Evolutionary conservation across 495 filamentous ascomycete genomes (phyloP), one percentile per base, ranked within the genome.

Genomic region (Friedmanniomyces simplex): DNA sequence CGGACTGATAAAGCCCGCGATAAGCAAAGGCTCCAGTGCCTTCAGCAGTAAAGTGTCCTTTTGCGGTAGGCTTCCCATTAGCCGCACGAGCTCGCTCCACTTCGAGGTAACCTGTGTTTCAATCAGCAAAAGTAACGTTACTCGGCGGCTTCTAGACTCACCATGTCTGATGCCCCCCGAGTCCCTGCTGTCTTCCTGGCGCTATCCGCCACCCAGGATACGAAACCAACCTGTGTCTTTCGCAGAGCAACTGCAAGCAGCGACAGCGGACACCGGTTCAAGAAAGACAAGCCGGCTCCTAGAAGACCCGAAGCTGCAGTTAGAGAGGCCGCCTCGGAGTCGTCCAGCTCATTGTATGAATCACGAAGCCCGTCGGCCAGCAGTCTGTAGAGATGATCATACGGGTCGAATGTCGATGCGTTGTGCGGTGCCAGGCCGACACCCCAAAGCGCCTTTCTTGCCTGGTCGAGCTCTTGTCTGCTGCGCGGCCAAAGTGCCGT

Each of bases 121-220:
- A 12, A 20, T 52, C 14, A 43, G 39, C 18, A 43, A 16, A 43
- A 4, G 28, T 32, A 4, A 10, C 28, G 39, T 43, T 20, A 16
- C 13, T 43, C 14, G 5, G 39, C 18, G 18, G 18, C 39, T 6
- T 6, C 4, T 43, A 12, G 46, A 61, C 58, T 52, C 49, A 61
- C 58, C 21, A 32, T 12, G 8, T 41, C 48, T 5, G 20, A 16
- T 21, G 37, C 7, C 6, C 1, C 20, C 8, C 8, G 25, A 45
- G 18, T 42, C 3, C 6, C n/a, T n/a, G 3, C 54, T 3, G 59
- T 62, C 21, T 36, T 52, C 24, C 47, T 64, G 14, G 70, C 71
- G 0, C 61, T 45, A 60, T 89, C 86, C 52, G 73, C 70, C 32
- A 89, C 67, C 84, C 85, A 89, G 6, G 72, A 58, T 3, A 73